Conservation (phyloP, 1,139 yeast species). For the Zygosaccharomyces sapae region DNA sequence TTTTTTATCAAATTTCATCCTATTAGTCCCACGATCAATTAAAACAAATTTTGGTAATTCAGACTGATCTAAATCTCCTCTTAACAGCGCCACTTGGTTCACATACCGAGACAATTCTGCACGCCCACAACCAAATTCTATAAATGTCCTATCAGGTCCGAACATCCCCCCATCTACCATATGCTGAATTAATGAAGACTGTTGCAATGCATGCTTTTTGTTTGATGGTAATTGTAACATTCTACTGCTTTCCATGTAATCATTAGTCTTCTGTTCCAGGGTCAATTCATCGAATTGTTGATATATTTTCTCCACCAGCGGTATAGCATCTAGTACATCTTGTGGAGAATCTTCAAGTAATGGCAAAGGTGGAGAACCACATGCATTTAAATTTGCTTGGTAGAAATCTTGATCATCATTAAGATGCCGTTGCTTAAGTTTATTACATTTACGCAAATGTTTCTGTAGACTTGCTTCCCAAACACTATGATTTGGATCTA, state of each 20-base stretch:
- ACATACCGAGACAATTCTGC: slow-evolving; percentile 76
- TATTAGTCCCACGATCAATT: slow-evolving; percentile 71
- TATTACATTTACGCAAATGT: slow-evolving; percentile 65
- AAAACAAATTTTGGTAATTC: slow-evolving; percentile 47
- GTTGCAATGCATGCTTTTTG: slow-evolving; percentile 78
- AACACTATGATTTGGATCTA: slow-evolving; percentile 70
- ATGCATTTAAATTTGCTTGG: slow-evolving; percentile 22
- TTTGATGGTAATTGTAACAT: slow-evolving; percentile 47
- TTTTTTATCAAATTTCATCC: slow-evolving; percentile 75
- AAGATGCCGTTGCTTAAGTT: slow-evolving; percentile 38
- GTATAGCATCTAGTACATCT: slow-evolving; percentile 35
- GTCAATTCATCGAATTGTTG: slow-evolving; percentile 20
- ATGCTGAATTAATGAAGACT: slow-evolving; percentile 74
- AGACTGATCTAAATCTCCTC: background rate
- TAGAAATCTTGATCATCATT: slow-evolving; percentile 39
- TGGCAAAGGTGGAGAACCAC: background rate
- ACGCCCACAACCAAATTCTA: slow-evolving; percentile 90
- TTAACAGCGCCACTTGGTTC: slow-evolving; percentile 23
- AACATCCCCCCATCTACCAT: slow-evolving; percentile 45
- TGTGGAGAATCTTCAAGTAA: background rate
- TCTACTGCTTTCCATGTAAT: slow-evolving; percentile 33
- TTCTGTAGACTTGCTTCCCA: slow-evolving; percentile 53
- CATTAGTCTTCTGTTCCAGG: slow-evolving; percentile 29
- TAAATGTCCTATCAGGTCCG: slow-evolving; percentile 40
- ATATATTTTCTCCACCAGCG: slow-evolving; percentile 33